phyloP scores from a whole-genome alignment of 2,329 filamentous ascomycete species.

The Hymenoscyphus scutula region DNA sequence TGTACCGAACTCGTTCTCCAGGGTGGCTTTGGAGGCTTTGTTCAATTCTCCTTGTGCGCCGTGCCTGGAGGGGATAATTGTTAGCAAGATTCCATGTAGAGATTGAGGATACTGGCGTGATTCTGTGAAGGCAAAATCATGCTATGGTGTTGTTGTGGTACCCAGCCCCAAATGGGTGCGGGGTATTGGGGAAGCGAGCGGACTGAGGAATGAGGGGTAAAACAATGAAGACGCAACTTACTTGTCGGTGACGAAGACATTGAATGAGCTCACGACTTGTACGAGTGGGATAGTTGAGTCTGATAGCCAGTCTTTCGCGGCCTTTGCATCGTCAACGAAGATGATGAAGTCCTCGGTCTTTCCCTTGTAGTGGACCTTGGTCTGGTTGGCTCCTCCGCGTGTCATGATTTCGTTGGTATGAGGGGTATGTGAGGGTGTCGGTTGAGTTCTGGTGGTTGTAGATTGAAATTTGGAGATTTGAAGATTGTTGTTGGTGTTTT shows the following conservation, averaged over 20 bases:
- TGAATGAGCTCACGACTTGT: constrained; percentile 83
- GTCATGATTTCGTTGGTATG: constrained; percentile 42
- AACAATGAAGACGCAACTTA: constrained; percentile 53
- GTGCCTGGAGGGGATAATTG: constrained; percentile 56
- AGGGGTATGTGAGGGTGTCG: constrained; percentile 9
- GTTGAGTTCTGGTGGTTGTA: constrained; percentile 8
- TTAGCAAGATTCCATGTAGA: neutral
- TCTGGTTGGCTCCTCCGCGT: constrained; percentile 54
- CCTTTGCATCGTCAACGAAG: constrained; percentile 58
- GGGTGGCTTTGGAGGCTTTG: constrained; percentile 66
- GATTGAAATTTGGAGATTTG: constrained; percentile 8
- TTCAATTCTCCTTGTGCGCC: constrained; percentile 80
- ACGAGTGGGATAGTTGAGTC: constrained; percentile 78
- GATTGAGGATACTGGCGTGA: neutral
- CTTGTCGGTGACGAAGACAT: constrained; percentile 88
- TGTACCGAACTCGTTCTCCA: constrained; percentile 88
- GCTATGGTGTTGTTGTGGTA: neutral
- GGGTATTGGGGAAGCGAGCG: constrained; percentile 12
- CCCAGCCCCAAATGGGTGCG: neutral
- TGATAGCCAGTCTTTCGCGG: constrained; percentile 75
- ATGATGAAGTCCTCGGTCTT: constrained; percentile 65
- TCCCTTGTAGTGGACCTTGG: constrained; percentile 71
- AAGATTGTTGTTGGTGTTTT: constrained; percentile 11
- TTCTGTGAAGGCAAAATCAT: neutral
- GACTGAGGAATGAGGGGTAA: constrained; percentile 4